These are phyloP conservation scores for Penicillium sp. DNA, from an alignment of 2,329 filamentous ascomycete genomes.

Conservation along the genomic window DNA sequence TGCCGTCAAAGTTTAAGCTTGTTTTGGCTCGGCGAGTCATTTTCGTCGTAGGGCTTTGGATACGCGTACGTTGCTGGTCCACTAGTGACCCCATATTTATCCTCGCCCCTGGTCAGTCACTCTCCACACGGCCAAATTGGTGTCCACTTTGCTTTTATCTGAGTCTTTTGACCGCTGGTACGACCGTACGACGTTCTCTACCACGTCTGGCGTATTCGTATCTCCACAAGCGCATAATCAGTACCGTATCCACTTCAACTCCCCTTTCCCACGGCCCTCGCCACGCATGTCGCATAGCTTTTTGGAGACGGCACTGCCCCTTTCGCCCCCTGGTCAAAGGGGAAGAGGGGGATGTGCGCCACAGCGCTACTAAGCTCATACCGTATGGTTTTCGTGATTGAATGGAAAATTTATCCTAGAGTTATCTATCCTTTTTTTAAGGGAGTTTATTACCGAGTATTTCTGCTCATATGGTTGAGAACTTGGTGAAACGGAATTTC, in stretches of 20 bases:
- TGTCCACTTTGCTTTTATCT: constrained; percentile 6
- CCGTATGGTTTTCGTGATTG: neutral
- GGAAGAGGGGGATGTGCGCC: constrained; percentile 17
- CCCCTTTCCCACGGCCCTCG: constrained; percentile 15
- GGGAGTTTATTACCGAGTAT: neutral
- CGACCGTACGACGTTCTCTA: neutral
- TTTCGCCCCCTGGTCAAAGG: constrained; percentile 16
- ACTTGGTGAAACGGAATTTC: neutral
- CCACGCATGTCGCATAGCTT: constrained; percentile 21
- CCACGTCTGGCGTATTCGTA: constrained; percentile 5
- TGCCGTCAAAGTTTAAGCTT: constrained; percentile 30
- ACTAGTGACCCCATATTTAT: constrained; percentile 15
- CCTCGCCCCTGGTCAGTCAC: neutral
- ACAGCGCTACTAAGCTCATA: constrained; percentile 8
- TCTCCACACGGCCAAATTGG: neutral
- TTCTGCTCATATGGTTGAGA: neutral
- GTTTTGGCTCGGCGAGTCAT: constrained; percentile 27
- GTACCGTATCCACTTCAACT: constrained; percentile 12
- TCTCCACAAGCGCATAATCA: constrained; percentile 14
- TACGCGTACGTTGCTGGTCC: constrained; percentile 15
- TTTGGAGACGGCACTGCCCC: constrained; percentile 24
- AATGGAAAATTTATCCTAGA: neutral
- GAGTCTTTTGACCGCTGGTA: neutral
- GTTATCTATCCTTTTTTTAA: neutral
- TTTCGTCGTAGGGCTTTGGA: constrained; percentile 5